phyloP scores from a whole-genome alignment of 2,329 filamentous ascomycete species.

The Tolypocladium paradoxum region DNA sequence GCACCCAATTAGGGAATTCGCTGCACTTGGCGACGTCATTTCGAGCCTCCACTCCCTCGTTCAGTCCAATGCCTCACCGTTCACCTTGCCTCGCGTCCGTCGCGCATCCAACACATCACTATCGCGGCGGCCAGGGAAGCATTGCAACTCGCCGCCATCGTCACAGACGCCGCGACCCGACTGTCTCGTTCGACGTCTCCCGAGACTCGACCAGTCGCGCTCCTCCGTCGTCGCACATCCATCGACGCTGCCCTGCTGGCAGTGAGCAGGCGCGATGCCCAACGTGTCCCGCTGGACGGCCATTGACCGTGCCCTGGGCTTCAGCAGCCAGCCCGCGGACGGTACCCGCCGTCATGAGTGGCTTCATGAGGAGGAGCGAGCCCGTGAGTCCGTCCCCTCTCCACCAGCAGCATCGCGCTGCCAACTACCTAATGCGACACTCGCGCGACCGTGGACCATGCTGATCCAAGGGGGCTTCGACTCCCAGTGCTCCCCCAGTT shows the following conservation, averaged over 20 bases:
- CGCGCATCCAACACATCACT: neutral
- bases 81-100: neutral
- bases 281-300: conserved; percentile 16
- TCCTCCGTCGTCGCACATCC: neutral
- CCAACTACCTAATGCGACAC: neutral
- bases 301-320: conserved; percentile 19
- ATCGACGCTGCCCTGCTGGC: neutral
- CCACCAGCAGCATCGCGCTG: neutral
- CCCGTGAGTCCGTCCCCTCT: conserved; percentile 24
- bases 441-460: neutral
- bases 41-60: neutral
- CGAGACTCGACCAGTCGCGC: neutral
- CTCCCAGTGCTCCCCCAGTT: conserved; percentile 54
- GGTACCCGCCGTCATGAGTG: conserved; percentile 19
- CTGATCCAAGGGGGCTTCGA: neutral
- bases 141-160: neutral
- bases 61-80: no score
- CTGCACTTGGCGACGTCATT: neutral
- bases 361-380: conserved; percentile 32
- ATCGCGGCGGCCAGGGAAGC: neutral
- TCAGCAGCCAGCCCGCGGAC: conserved; percentile 7
- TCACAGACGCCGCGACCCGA: neutral
- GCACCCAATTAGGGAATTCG: neutral
- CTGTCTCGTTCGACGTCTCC: neutral
- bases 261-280: conserved; percentile 2